Evolutionary conservation across 2,329 filamentous ascomycete species (phyloP).

Genomic region (Mycocentrospora acerina): DNA sequence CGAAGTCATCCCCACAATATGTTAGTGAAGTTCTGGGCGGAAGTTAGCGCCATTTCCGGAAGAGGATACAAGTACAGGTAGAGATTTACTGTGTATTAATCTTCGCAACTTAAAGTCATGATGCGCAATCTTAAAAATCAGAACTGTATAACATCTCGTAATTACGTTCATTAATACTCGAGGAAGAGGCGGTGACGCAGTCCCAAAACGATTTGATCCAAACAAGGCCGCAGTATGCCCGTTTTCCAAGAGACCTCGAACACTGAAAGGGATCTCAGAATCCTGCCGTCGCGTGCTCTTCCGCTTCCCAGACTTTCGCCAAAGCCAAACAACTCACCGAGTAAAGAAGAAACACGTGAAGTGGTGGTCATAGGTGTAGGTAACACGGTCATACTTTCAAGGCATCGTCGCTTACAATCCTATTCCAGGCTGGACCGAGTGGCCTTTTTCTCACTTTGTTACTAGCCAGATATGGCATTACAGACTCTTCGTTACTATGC

Average conservation of each 20-base stretch:
- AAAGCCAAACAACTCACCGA: neutral
- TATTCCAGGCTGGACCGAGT: slow-evolving; percentile 41
- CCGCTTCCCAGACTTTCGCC: neutral
- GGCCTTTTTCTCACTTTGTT: slow-evolving; percentile 46
- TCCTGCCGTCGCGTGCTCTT: neutral
- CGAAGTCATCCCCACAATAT: too few species aligned
- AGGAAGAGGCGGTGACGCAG: too few species aligned
- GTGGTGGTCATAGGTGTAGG: slow-evolving; percentile 46
- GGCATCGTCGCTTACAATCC: slow-evolving; percentile 10
- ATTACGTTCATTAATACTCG: too few species aligned
- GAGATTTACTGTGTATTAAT: too few species aligned
- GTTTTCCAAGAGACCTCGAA: neutral
- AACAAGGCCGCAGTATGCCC: neutral
- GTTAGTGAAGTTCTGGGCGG: too few species aligned
- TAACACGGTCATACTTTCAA: neutral
- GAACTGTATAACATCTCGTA: too few species aligned
- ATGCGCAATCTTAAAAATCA: too few species aligned
- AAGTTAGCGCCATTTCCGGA: too few species aligned
- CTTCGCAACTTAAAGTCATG: too few species aligned
- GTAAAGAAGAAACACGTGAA: slow-evolving; percentile 20
- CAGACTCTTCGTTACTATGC: slow-evolving; percentile 45
- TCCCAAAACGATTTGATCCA: too few species aligned
- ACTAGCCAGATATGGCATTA: slow-evolving; percentile 48
- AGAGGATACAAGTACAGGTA: too few species aligned
- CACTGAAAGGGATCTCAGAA: neutral